Base-by-base conservation (phyloP, 345 rosid species). In the Clausena lansium region DNA sequence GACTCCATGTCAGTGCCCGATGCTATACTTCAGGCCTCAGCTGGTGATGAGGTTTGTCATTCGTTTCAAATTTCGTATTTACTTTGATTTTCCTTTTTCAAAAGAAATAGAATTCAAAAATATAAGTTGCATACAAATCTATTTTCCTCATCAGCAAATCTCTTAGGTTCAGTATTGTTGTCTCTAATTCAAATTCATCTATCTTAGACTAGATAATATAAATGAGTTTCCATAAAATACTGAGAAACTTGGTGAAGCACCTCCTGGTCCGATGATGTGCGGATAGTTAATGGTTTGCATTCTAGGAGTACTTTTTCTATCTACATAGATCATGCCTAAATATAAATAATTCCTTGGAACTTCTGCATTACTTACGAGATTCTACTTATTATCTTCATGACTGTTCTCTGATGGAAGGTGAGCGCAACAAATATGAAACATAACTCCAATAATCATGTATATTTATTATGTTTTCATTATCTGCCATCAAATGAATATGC, bases 11-110 rank as follows among this genome's bases (percentile, higher is more conserved):
- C 98, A 22, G 95, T 96, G 63, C 98, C 99, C 36, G 99, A 96
- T 82, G 58, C 84, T 71, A 81, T 92, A 74, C 89, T 96, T 70
- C 98, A 92, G 85, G 97, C 93, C 83, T 91, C 99, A 62, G 98
- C 97, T 59, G 99, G 99, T 39, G 92, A 87, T 27, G 98, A 94
- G 99, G 98, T 94, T 66, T 67, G 77, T 33, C 27, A 60, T 61
- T 80, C 13, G 24, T 75, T 67, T 71, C 1, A 10, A 70, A 63
- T 62, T 52, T 65, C 50, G 17, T 63, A 59, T 58, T 62, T 75
- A 10, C 38, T 62, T 78, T 52, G 25, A 62, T 61, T 14, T 30
- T 74, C 57, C 5, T 25, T 54, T 67, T 24, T 17, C 32, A n/a
- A 32, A 9, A 24, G 30, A 69, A 60, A 47, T 28, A 64, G 22